phyloP scores from a whole-genome alignment of 306 rosid species.

The Mucuna pruriens region DNA sequence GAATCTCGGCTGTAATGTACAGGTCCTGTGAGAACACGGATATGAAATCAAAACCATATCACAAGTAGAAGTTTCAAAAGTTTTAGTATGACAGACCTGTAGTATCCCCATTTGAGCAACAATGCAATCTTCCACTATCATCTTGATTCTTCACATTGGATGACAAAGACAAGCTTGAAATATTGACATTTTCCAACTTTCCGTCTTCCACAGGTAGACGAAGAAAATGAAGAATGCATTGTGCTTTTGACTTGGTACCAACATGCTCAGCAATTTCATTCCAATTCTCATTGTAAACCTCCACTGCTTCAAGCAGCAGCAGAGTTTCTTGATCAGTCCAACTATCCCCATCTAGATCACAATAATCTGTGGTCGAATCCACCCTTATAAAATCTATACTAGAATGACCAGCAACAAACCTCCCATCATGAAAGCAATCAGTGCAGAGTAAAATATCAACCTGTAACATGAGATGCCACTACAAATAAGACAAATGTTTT shows the following conservation, averaged over 20 bases:
- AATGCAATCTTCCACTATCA: constrained; percentile 1
- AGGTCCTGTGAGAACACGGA: background rate
- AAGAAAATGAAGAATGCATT: constrained; percentile 18
- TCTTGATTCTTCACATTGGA: background rate
- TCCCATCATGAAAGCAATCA: constrained; percentile 6
- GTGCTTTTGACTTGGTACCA: constrained; percentile 9
- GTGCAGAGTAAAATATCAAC: constrained; percentile 1
- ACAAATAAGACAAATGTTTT: background rate
- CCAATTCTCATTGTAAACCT: background rate
- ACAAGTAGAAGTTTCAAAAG: background rate
- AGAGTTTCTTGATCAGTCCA: constrained; percentile 3
- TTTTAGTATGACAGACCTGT: background rate
- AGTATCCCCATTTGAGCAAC: background rate
- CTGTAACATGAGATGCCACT: background rate
- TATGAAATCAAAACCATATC: constrained; percentile 1
- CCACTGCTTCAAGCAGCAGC: background rate
- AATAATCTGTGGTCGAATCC: background rate
- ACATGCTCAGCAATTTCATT: constrained; percentile 13
- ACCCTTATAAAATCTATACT: background rate
- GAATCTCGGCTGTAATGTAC: background rate
- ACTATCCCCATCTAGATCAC: background rate
- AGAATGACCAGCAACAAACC: constrained; percentile 1
- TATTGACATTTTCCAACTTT: background rate
- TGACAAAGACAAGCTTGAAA: background rate
- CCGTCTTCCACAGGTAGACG: constrained; percentile 10